Conservation (phyloP, 163 green algal genomes). For the Chlamydomonas reinhardtii region DNA sequence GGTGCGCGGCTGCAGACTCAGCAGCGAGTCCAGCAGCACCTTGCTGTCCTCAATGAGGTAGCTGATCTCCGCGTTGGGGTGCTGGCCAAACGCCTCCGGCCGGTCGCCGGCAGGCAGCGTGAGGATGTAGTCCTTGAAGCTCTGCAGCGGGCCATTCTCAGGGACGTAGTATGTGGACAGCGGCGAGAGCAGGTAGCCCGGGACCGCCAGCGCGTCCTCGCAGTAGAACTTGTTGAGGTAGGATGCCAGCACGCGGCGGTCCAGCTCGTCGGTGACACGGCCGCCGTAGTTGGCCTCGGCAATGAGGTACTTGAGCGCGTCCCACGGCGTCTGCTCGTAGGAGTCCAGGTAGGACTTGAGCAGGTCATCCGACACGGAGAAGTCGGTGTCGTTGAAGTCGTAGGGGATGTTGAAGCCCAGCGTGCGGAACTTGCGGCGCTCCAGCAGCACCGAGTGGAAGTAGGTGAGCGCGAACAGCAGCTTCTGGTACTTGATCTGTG, state of each 20-base stretch:
- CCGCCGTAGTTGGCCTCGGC: slow-evolving; percentile 92
- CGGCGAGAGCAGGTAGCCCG: slow-evolving; percentile 80
- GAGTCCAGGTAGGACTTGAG: slow-evolving; percentile 89
- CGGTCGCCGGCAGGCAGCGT: slow-evolving; percentile 73
- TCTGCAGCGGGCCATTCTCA: slow-evolving; percentile 72
- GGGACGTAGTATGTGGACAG: slow-evolving; percentile 88
- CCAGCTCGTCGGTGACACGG: slow-evolving; percentile 91
- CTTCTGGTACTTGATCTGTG: slow-evolving; percentile 84
- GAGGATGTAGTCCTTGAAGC: slow-evolving; percentile 81
- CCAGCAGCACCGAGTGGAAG: slow-evolving; percentile 90
- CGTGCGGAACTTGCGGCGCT: slow-evolving; percentile 89
- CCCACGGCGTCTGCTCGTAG: slow-evolving; percentile 85
- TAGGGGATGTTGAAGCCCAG: slow-evolving; percentile 93
- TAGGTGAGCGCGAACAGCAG: slow-evolving; percentile 89
- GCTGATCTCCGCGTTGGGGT: slow-evolving; percentile 90
- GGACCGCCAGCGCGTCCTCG: slow-evolving; percentile 78
- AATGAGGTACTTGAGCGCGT: slow-evolving; percentile 91
- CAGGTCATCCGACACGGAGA: slow-evolving; percentile 84
- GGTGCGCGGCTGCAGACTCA: slow-evolving; percentile 72
- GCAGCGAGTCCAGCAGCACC: slow-evolving; percentile 81
- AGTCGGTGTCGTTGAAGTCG: slow-evolving; percentile 95
- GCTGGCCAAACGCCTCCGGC: slow-evolving; percentile 91
- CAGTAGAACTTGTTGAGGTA: slow-evolving; percentile 88
- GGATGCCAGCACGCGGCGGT: slow-evolving; percentile 70
- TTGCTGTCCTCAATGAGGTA: slow-evolving; percentile 86